Evolutionary conservation across 306 rosid species (phyloP).

Genomic region (Prunus mongolica): DNA sequence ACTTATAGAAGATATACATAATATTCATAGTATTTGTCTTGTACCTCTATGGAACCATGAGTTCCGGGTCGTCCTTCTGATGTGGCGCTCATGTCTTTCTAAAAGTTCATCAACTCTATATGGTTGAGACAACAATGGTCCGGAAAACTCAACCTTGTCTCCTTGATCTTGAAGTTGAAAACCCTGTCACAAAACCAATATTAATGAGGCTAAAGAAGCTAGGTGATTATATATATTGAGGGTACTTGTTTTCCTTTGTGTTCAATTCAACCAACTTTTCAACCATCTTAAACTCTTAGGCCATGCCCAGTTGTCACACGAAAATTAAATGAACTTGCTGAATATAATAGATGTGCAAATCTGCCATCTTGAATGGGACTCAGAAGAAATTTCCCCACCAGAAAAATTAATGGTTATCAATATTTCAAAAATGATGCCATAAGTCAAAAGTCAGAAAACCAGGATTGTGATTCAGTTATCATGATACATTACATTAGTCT

Average conservation of each 20-base stretch:
- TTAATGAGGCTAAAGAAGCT: background rate
- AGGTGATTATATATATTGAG: background rate
- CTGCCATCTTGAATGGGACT: slow-evolving; percentile 8
- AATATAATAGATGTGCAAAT: background rate
- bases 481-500: background rate
- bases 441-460: background rate
- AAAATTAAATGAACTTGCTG: background rate
- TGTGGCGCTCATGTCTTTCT: slow-evolving; percentile 87
- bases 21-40: background rate
- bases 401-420: background rate
- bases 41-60: slow-evolving; percentile 96
- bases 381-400: background rate
- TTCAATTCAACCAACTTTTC: slow-evolving; percentile 4
- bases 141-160: slow-evolving; percentile 90
- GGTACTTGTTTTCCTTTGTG: background rate
- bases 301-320: background rate
- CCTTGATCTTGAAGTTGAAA: slow-evolving; percentile 70
- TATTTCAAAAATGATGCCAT: background rate
- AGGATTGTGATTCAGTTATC: background rate
- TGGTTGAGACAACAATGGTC: slow-evolving; percentile 84
- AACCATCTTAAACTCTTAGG: background rate
- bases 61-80: slow-evolving; percentile 62
- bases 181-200: slow-evolving; percentile 42
- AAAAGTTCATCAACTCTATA: slow-evolving; percentile 86
- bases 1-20: background rate